These are phyloP conservation scores for Achaetomiella virescens DNA, from an alignment of 495 filamentous ascomycete genomes.

Conservation along the genomic window DNA sequence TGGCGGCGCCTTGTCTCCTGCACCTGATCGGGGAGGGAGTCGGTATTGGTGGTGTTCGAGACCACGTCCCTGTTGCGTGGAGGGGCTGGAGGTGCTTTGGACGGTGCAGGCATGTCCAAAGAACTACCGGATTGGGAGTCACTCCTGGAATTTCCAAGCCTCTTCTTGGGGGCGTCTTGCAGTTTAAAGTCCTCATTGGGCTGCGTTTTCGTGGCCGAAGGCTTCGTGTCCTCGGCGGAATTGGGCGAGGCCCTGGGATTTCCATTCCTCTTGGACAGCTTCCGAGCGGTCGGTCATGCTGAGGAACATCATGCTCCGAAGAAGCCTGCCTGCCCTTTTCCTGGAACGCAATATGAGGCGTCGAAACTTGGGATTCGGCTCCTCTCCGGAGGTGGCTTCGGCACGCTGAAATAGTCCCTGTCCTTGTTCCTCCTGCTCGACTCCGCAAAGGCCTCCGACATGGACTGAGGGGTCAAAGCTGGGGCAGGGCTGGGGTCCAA, in stretches of 20 bases:
- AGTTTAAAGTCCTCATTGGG: conserved; percentile 59
- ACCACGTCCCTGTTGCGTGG: conserved; percentile 28
- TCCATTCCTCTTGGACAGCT: conserved; percentile 40
- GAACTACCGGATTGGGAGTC: conserved; percentile 51
- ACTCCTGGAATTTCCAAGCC: conserved; percentile 52
- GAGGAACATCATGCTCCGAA: conserved; percentile 44
- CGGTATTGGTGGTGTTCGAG: conserved; percentile 14
- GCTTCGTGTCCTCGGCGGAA: conserved; percentile 37
- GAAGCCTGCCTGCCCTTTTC: conserved; percentile 68
- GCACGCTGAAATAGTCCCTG: conserved; percentile 48
- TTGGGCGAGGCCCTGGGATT: conserved; percentile 37
- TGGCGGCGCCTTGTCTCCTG: conserved; percentile 37
- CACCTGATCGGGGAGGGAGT: conserved; percentile 27
- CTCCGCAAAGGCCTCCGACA: conserved; percentile 41
- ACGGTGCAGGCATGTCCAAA: conserved; percentile 24
- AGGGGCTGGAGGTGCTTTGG: conserved; percentile 20
- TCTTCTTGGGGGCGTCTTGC: conserved; percentile 68
- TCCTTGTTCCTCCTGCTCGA: conserved; percentile 39
- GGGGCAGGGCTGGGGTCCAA: conserved; percentile 74
- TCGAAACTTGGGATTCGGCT: conserved; percentile 44
- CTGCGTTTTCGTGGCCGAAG: conserved; percentile 24
- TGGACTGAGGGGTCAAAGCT: conserved; percentile 54
- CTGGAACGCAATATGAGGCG: conserved; percentile 87
- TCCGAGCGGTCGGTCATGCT: conserved; percentile 36
- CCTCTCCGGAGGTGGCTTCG: conserved; percentile 30